Conservation (phyloP, 2,329 filamentous ascomycete species). For the Basipetospora chlamydospora region DNA sequence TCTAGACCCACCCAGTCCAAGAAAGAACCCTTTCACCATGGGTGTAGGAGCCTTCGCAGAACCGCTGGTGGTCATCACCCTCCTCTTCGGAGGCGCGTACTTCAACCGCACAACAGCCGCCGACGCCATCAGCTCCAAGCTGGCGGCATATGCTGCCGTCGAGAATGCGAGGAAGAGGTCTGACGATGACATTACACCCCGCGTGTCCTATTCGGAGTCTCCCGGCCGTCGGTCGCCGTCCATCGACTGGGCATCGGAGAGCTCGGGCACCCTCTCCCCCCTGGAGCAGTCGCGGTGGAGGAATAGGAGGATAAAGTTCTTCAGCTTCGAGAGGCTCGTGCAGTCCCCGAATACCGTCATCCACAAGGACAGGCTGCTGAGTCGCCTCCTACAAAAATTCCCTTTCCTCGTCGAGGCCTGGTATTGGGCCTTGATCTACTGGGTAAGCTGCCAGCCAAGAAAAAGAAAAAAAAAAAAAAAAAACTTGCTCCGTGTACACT, state of each 20-base stretch:
- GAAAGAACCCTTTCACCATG: slow-evolving; percentile 14
- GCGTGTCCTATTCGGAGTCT: slow-evolving; percentile 7
- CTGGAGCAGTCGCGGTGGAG: slow-evolving; percentile 9
- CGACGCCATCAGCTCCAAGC: slow-evolving; percentile 4
- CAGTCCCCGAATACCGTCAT: slow-evolving; percentile 46
- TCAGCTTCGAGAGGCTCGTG: slow-evolving; percentile 23
- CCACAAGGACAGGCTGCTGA: slow-evolving; percentile 45
- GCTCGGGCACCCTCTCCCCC: slow-evolving; percentile 7
- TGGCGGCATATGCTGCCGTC: slow-evolving; percentile 6
- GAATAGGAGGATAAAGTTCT: slow-evolving; percentile 9
- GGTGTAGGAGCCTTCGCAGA: slow-evolving; percentile 25
- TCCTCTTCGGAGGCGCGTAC: slow-evolving; percentile 28
- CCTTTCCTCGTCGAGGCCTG: slow-evolving; percentile 62
- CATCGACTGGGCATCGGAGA: slow-evolving; percentile 6
- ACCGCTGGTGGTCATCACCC: slow-evolving; percentile 25
- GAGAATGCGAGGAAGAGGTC: slow-evolving; percentile 9
- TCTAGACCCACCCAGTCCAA: background rate
- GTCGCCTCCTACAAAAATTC: slow-evolving; percentile 48
- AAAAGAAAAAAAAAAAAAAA: too few relatives aligned
- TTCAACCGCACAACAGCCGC: slow-evolving; percentile 23
- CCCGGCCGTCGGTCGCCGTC: slow-evolving; percentile 6
- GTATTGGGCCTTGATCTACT: slow-evolving; percentile 68
- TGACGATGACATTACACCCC: slow-evolving; percentile 7
- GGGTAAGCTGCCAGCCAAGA: slow-evolving; percentile 37
- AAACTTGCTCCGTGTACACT: too few relatives aligned